Evolutionary conservation across 1,284 basidiomycete genomes (phyloP), one percentile per base, ranked within the genome.

Genomic region (Meripilus lineatus): DNA sequence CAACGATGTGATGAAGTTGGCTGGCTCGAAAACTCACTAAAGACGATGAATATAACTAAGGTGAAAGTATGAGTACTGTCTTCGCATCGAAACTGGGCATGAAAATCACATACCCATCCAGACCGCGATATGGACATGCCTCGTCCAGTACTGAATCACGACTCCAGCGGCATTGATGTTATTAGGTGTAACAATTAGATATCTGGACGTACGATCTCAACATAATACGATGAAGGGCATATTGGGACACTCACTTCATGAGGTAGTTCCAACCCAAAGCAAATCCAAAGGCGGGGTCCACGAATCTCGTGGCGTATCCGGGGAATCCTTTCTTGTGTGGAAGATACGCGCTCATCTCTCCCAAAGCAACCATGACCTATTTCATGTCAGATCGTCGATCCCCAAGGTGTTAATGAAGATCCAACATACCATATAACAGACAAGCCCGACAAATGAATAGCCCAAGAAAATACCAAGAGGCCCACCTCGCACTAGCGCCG

Each of bases 91-190:
- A 34, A 17, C 22, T 26, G 23, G 41, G 14, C 18, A 48, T 34
- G 17, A 37, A 20, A 24, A 41, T 35, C 23, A 61, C 71, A 42
- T 57, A 75, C 75, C 69, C 77, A 79, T 79, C 77, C 77, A 81
- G 21, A 75, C 65, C 24, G 69, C 70, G 24, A 72, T 72, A 50
- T 73, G 69, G n/a, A 77, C 70, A n/a, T 64, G 64, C 22, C 57
- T 58, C 0, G 70, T 75, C 79, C 79, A 81, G 48, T 81, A 82
- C 51, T 74, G 73, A 22, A 82, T 70, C 25, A 81, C 79, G 14
- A 80, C 70, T 11, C 77, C 76, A 21, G 77, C 77, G 21, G 79
- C 79, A 58, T 79, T 65, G 52, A 63, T 57, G 38, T 64, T 63
- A 47, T 65, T 65, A 13, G 63, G 64, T 21, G 60, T 60, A 21